phyloP scores from a whole-genome alignment of 2,329 filamentous ascomycete genomes.

The Paraphoma sp. region DNA sequence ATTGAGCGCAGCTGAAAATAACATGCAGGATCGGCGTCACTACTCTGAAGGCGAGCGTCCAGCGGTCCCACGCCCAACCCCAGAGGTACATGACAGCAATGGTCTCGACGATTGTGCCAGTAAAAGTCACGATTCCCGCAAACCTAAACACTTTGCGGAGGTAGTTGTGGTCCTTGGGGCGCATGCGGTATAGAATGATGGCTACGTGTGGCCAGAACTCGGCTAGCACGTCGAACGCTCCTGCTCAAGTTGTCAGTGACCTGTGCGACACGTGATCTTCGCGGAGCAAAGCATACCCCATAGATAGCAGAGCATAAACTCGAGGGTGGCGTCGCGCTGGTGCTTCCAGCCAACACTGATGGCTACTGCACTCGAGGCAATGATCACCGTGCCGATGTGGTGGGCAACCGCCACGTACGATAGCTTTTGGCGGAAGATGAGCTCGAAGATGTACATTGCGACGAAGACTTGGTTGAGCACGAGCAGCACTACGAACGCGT shows the following conservation, averaged over 20 bases:
- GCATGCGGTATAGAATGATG: conserved; percentile 55
- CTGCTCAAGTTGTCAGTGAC: conserved; percentile 27
- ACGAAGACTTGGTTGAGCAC: conserved; percentile 46
- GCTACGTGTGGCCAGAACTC: conserved; percentile 56
- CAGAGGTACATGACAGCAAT: conserved; percentile 55
- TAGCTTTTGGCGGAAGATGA: conserved; percentile 51
- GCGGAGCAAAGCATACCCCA: conserved; percentile 36
- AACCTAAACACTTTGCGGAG: conserved; percentile 49
- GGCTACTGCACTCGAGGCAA: conserved; percentile 53
- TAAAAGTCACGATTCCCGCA: conserved; percentile 47
- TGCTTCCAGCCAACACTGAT: conserved; percentile 32
- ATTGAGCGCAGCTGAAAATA: conserved; percentile 51
- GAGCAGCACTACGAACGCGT: conserved; percentile 1
- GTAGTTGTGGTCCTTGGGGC: conserved; percentile 47
- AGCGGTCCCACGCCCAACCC: conserved; percentile 50
- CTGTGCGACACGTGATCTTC: not conserved
- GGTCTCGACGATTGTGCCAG: conserved; percentile 51
- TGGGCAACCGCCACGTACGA: conserved; percentile 52
- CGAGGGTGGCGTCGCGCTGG: conserved; percentile 20
- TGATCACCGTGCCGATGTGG: conserved; percentile 50
- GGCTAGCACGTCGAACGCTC: conserved; percentile 55
- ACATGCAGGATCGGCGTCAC: conserved; percentile 52
- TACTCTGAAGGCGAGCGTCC: conserved; percentile 54
- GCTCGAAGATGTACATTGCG: conserved; percentile 57
- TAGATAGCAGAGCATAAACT: conserved; percentile 48